These are phyloP conservation scores for Leccinum barrowsii DNA, from an alignment of 768 basidiomycete genomes.

Conservation along the genomic window DNA sequence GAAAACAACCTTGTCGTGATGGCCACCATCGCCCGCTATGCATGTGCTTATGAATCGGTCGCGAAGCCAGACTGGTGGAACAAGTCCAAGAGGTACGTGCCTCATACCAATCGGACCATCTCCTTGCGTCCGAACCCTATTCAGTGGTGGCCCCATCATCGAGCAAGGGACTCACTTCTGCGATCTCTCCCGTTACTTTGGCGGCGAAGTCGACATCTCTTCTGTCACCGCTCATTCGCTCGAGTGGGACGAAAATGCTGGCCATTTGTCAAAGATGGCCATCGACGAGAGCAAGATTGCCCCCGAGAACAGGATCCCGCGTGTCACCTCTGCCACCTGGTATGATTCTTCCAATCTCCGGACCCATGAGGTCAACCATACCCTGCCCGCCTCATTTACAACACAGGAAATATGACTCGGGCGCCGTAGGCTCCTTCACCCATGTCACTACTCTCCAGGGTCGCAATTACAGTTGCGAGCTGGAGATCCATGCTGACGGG, in stretches of 20 bases:
- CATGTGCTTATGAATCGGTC: conserved; percentile 79
- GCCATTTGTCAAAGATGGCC: conserved; percentile 71
- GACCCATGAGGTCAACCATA: conserved; percentile 10
- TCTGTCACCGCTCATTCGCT: conserved; percentile 82
- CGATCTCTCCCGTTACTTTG: conserved; percentile 95
- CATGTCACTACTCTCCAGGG: conserved; percentile 93
- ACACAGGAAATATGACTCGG: conserved; percentile 88
- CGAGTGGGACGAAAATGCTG: conserved; percentile 90
- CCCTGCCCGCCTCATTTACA: conserved; percentile 15
- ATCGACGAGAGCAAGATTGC: conserved; percentile 84
- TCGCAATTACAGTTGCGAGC: conserved; percentile 88
- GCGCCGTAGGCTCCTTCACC: conserved; percentile 89
- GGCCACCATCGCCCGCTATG: conserved; percentile 94
- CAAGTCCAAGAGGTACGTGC: conserved; percentile 77
- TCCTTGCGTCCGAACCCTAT: conserved; percentile 4
- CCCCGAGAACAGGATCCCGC: conserved; percentile 88
- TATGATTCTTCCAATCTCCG: conserved; percentile 33
- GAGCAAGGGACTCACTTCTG: conserved; percentile 98
- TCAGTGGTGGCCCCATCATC: conserved; percentile 73
- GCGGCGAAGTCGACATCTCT: conserved; percentile 88
- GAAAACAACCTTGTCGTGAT: conserved; percentile 94
- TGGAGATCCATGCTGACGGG: conserved; percentile 93
- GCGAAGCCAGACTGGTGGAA: conserved; percentile 92
- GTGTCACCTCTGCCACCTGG: conserved; percentile 92
- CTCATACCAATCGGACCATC: conserved; percentile 1